Percentiles rank a stretch among this genome's conserved stretches.
These are phyloP conservation scores for Hanseniaspora guilliermondii DNA, from an alignment of 805 yeast species.

Conservation along the genomic window DNA sequence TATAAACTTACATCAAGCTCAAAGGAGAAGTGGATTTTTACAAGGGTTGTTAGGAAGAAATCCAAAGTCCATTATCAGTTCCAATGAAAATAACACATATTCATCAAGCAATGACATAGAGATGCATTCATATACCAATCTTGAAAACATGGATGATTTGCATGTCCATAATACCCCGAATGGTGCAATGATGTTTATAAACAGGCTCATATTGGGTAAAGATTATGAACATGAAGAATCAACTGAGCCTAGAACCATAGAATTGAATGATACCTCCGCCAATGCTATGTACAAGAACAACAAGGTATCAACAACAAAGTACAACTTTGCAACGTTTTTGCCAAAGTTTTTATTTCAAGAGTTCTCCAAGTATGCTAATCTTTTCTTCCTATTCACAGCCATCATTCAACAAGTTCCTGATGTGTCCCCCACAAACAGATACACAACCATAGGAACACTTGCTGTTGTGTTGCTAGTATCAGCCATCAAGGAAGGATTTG, in stretches of 20 bases:
- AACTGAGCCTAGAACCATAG: slow-evolving; percentile 51
- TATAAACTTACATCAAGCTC: not conserved
- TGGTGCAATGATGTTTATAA: slow-evolving; percentile 28
- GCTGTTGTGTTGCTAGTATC: slow-evolving; percentile 76
- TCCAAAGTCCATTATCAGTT: slow-evolving; percentile 11
- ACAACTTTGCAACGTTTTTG: slow-evolving; percentile 80
- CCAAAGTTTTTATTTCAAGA: slow-evolving; percentile 95
- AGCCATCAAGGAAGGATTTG: slow-evolving; percentile 81
- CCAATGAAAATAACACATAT: slow-evolving; percentile 10
- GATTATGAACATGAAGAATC: slow-evolving; percentile 15
- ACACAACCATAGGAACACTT: slow-evolving; percentile 87
- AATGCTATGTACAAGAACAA: slow-evolving; percentile 59
- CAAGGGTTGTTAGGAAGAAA: slow-evolving; percentile 18
- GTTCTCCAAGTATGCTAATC: slow-evolving; percentile 90
- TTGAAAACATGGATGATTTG: slow-evolving; percentile 22
- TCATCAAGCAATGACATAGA: slow-evolving; percentile 18
- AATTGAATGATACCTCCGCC: slow-evolving; percentile 48
- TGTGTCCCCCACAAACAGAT: slow-evolving; percentile 91
- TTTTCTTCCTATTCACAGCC: slow-evolving; percentile 86
- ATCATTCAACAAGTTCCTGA: slow-evolving; percentile 92
- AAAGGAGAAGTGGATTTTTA: slow-evolving; percentile 18
- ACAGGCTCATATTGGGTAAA: slow-evolving; percentile 27
- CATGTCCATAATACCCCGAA: slow-evolving; percentile 22
- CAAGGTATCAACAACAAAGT: slow-evolving; percentile 88
- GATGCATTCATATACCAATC: slow-evolving; percentile 24